These are phyloP conservation scores for Hanseniaspora gamundiae DNA, from an alignment of 1,139 yeast genomes.

Conservation along the genomic window DNA sequence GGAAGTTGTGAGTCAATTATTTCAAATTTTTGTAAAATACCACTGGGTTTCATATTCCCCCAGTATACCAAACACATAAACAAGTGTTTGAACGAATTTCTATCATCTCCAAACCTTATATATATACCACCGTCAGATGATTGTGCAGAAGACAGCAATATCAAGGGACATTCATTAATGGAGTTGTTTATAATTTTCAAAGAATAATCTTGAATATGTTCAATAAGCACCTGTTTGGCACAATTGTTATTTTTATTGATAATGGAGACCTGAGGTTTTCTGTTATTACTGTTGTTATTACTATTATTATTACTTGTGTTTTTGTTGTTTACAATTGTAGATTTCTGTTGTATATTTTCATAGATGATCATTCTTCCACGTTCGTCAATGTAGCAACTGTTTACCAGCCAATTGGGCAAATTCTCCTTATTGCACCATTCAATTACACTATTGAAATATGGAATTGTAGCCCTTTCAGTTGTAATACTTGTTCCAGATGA, in stretches of 20 bases:
- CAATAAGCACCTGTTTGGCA: neutral
- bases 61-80: slow-evolving; percentile 47
- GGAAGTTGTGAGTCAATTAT: neutral
- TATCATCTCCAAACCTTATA: slow-evolving; percentile 32
- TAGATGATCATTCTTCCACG: neutral
- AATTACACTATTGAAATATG: neutral
- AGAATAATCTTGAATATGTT: neutral
- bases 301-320: neutral
- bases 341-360: neutral
- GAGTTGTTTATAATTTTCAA: neutral
- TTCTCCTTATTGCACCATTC: neutral
- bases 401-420: neutral
- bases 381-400: neutral
- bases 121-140: neutral
- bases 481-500: neutral
- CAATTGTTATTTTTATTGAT: neutral
- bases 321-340: neutral
- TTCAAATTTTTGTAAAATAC: slow-evolving; percentile 17
- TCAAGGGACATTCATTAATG: neutral
- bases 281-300: neutral
- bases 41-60: slow-evolving; percentile 49
- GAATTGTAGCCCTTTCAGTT: neutral
- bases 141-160: neutral
- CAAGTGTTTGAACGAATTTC: slow-evolving; percentile 34
- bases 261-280: neutral